Base-by-base conservation (phyloP, 352 stramenopile species). In the Pythium diclinum region DNA sequence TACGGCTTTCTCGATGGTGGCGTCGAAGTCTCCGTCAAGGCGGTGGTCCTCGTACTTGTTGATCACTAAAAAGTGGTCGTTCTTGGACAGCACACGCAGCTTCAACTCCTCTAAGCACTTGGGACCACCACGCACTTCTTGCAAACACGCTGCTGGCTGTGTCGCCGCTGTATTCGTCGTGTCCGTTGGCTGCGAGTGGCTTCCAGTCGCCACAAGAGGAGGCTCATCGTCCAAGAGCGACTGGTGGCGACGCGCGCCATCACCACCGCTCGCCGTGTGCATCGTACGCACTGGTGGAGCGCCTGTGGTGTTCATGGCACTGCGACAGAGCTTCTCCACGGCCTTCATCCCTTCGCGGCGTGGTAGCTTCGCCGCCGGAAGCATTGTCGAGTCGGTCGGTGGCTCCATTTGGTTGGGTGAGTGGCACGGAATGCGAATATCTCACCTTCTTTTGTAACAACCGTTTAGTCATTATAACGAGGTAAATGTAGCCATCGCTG, bases 1-100 rank as follows among this genome's bases (percentile, higher is more conserved):
- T 49, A 92, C 83, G 61, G 85, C 85, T 65, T 96, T 97, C 65
- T 96, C 88, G 44, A 97, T 79, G 21, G 88, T 96, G 40, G 91
- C 85, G 63, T 95, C 76, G 71, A 97, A 97, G 13, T 79, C 74
- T 23, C 90, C 90, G 59, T 96, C 84, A 61, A 97, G 79, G 7
- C 90, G 81, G 32, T 95, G 79, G 69, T 96, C 88, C 8, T 79
- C 68, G 6, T 83, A 77, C 61, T 94, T 94, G 71, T 94, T 91
- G 33, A 94, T 72, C 60, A 94, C 83, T 52, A 92, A 65, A 62
- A 87, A 91, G 59, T 87, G 66, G 34, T 73, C 33, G 9, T 76
- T 78, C 32, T 66, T 79, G 17, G 62, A 46, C n/a, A 92, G 28
- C 14, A 94, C 64, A 3, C 76, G 73, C 53, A 94, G 71, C 60